Base-by-base conservation (phyloP, 805 yeast genomes). In the Candida odintsovae region DNA sequence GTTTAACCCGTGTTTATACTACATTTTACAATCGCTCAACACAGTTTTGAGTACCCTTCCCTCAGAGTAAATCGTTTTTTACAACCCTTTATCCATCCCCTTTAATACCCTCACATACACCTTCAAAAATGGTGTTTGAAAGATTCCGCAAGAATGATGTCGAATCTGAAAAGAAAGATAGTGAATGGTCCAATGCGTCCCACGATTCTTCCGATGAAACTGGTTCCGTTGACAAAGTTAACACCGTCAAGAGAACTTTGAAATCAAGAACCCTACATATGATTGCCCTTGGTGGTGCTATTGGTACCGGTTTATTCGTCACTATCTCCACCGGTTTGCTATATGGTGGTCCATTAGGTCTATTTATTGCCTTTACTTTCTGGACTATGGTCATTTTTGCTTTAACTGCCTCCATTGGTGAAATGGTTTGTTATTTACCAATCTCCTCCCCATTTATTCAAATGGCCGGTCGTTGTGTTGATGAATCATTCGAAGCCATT, bases 221-320 rank as follows among this genome's bases (percentile, higher is more conserved):
- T 13, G 49, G 50, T 7, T 49, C 56, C n/a, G 18, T 28, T 18
- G 48, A 47, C 12, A 45, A 44, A 9, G 31, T 47, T 7, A 19
- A 37, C 15, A 46, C 45, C n/a, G 44, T 45, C 4, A 47, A 47
- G 20, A 50, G 52, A 42, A 31, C 33, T 5, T 19, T 47, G 11
- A 44, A 41, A 7, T 16, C 50, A 29, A 47, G 50, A 47, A 47
- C 47, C 8, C 35, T 47, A 7, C 47, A 47, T 22, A 29, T 47
- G 45, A 47, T 47, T 6, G 50, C 50, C 9, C 38, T 47, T 28
- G 50, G 50, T 35, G 50, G 50, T 42, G 41, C 50, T 20, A 47
- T 85, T 50, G 92, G 92, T 37, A 82, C 90, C 1, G 90, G 84
- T 21, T 65, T 85, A 11, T 85, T 85, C 55, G 86, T 83, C 4